A percentile compares a stretch with the other conserved stretches of the same genome.
phyloP scores from a whole-genome alignment of 2,329 filamentous ascomycete genomes.

The Sclerotinia trifoliorum region DNA sequence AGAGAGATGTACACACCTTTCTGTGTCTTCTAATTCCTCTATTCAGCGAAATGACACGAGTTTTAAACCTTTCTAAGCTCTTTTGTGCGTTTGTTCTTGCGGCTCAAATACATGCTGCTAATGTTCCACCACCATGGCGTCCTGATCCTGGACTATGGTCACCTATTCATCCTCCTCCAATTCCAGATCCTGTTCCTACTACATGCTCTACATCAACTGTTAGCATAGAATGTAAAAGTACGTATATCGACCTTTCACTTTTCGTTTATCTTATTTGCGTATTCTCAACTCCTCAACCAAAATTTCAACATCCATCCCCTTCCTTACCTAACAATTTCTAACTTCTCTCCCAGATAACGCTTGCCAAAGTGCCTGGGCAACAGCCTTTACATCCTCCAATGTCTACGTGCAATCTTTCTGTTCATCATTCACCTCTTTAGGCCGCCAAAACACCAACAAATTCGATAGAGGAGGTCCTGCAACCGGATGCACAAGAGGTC shows the following conservation, averaged over 20 bases:
- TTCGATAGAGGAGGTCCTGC: not conserved
- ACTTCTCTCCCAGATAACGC: not conserved
- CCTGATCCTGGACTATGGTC: not conserved
- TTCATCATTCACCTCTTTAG: not conserved
- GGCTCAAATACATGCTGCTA: not conserved
- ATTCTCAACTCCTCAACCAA: not conserved
- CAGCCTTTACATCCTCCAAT: constrained; percentile 3
- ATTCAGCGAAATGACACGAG: not conserved
- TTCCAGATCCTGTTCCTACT: not conserved
- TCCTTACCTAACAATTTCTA: not conserved
- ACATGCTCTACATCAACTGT: not conserved
- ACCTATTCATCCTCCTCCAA: not conserved
- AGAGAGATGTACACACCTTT: not conserved
- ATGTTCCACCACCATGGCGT: not conserved
- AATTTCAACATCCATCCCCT: no score
- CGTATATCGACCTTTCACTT: not conserved
- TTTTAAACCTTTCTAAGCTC: not conserved
- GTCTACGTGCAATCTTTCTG: not conserved
- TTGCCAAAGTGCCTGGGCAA: constrained; percentile 14
- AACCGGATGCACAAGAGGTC: not conserved
- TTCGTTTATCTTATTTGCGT: not conserved
- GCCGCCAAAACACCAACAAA: not conserved
- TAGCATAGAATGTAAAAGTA: constrained; percentile 9
- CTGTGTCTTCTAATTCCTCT: not conserved
- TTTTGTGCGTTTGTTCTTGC: not conserved